A percentile compares a stretch with the other conserved stretches of the same genome.
These are phyloP conservation scores for Gnomoniopsis sp. DNA, from an alignment of 2,329 filamentous ascomycete species.

Conservation along the genomic window DNA sequence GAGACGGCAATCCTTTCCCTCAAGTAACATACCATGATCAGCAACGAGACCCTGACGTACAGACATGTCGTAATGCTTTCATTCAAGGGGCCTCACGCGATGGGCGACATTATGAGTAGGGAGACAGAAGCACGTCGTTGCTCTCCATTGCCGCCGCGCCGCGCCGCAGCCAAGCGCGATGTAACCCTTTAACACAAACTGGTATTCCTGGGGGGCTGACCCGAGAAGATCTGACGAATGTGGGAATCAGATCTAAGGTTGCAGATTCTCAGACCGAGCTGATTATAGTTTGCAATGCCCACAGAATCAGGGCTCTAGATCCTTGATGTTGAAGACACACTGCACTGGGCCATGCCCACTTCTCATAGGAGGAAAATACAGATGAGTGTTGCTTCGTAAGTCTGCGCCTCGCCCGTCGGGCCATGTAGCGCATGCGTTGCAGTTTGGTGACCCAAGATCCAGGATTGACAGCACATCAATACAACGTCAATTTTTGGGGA, in stretches of 20 bases:
- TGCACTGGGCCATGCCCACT: neutral
- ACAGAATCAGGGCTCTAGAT: neutral
- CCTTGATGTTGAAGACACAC: neutral
- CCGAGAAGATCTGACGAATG: neutral
- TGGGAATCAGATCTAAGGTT: neutral
- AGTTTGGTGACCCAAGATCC: neutral
- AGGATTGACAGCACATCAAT: conserved; percentile 1
- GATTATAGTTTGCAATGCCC: neutral
- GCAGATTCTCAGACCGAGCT: neutral
- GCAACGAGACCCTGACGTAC: neutral
- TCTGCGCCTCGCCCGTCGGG: neutral
- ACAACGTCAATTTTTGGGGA: neutral
- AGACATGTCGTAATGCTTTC: too few relatives aligned
- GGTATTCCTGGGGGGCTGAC: neutral
- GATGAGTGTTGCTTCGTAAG: neutral
- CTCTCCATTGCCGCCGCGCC: too few relatives aligned
- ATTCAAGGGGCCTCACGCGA: too few relatives aligned
- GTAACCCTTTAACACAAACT: neutral
- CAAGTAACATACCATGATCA: neutral
- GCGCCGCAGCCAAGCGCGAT: neutral
- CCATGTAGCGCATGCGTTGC: neutral
- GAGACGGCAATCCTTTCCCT: too few relatives aligned
- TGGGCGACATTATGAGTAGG: too few relatives aligned
- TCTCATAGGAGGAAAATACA: neutral
- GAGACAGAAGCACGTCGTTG: too few relatives aligned